A percentile compares a stretch with the other conserved stretches of the same genome.
Conservation (phyloP, 177 flowering plant species). For the Telopea speciosissima region DNA sequence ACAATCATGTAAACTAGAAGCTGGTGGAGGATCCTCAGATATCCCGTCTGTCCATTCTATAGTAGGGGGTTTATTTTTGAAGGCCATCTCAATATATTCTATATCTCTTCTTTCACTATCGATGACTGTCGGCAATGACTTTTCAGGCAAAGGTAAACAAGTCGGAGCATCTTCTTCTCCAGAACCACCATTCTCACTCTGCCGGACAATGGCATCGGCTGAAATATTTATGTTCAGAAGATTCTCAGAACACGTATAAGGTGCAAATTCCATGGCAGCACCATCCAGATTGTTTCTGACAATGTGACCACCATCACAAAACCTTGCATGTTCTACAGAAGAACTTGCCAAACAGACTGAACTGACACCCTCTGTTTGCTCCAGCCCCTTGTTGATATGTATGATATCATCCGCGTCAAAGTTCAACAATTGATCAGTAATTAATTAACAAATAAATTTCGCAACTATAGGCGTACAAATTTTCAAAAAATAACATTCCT, state of each 20-base stretch:
- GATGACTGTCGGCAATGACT: background rate
- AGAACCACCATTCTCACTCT: slow-evolving; percentile 11
- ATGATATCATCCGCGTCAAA: slow-evolving; percentile 4
- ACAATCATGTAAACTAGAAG: background rate
- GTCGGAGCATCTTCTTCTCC: slow-evolving; percentile 6
- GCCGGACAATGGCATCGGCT: slow-evolving; percentile 9
- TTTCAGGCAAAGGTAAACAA: slow-evolving; percentile 11
- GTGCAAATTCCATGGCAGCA: slow-evolving; percentile 3
- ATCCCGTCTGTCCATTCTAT: slow-evolving; percentile 19
- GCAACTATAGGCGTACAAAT: slow-evolving; percentile 5
- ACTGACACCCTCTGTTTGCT: slow-evolving; percentile 3
- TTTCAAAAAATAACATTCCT: background rate
- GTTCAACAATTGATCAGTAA: background rate
- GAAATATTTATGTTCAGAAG: slow-evolving; percentile 1
- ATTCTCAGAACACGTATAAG: slow-evolving; percentile 12
- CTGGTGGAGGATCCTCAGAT: slow-evolving; percentile 14
- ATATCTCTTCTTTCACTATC: slow-evolving; percentile 8
- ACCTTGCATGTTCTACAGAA: slow-evolving; percentile 6
- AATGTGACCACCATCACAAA: slow-evolving; percentile 1
- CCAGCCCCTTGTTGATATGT: slow-evolving; percentile 5
- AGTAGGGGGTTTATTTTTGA: slow-evolving; percentile 41
- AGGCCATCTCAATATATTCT: slow-evolving; percentile 35
- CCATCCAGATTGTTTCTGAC: background rate
- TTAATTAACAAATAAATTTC: slow-evolving; percentile 1
- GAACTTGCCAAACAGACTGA: slow-evolving; percentile 7